Conservation (phyloP, 768 basidiomycete species). For the Asterophora parasitica region DNA sequence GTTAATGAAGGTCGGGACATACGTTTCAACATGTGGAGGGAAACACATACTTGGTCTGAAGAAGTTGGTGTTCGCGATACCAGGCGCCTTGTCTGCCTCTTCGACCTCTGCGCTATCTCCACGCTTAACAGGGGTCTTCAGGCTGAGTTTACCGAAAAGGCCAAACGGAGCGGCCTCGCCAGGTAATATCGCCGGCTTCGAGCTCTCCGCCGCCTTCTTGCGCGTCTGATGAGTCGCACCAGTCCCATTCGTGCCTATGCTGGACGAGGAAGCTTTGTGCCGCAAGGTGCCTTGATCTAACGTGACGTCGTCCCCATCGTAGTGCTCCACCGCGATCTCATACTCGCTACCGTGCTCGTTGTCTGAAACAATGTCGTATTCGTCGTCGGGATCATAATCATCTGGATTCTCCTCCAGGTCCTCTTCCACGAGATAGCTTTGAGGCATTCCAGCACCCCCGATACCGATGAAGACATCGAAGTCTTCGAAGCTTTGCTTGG, state of each 20-base stretch:
- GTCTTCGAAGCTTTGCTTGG: constrained; percentile 61
- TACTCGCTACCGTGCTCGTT: constrained; percentile 29
- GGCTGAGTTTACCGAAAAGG: constrained; percentile 62
- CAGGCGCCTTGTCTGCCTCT: constrained; percentile 47
- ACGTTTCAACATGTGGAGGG: background rate
- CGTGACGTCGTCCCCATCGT: constrained; percentile 33
- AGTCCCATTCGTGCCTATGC: constrained; percentile 31
- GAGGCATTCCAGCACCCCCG: constrained; percentile 51
- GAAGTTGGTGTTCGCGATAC: constrained; percentile 64
- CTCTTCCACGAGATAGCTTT: constrained; percentile 44
- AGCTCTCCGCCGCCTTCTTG: constrained; percentile 35
- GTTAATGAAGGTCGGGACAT: constrained; percentile 22
- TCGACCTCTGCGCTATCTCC: constrained; percentile 35
- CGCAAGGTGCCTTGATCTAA: constrained; percentile 20
- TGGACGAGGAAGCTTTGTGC: constrained; percentile 36
- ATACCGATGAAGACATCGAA: constrained; percentile 65
- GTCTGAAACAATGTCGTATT: constrained; percentile 28
- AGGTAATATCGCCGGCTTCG: constrained; percentile 55
- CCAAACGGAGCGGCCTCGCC: constrained; percentile 65
- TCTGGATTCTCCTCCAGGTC: constrained; percentile 36
- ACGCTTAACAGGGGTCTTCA: constrained; percentile 38
- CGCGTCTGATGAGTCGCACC: constrained; percentile 20
- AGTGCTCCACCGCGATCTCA: constrained; percentile 38
- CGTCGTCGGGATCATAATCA: constrained; percentile 37
- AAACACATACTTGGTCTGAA: constrained; percentile 46